These are phyloP conservation scores for Calycina herbarum DNA, from an alignment of 2,329 filamentous ascomycete species.

Conservation along the genomic window DNA sequence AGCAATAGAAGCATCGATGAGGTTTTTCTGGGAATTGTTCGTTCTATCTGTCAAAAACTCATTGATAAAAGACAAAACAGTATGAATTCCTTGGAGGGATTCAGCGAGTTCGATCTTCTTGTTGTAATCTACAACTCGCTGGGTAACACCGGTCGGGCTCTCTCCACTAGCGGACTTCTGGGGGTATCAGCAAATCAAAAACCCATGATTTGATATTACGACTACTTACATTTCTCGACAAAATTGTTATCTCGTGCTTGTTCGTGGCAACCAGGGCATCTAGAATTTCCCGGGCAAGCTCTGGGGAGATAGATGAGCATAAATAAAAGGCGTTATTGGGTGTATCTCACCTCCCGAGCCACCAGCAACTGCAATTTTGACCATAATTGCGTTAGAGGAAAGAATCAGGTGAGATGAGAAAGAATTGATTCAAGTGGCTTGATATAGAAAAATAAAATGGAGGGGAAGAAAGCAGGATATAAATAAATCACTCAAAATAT, in stretches of 20 bases:
- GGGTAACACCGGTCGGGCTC: slow-evolving; percentile 39
- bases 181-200: too few relatives aligned
- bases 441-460: not conserved
- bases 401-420: too few relatives aligned
- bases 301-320: slow-evolving; percentile 35
- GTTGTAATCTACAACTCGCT: slow-evolving; percentile 47
- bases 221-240: slow-evolving; percentile 29
- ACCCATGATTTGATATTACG: too few relatives aligned
- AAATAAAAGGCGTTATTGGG: too few relatives aligned
- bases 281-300: slow-evolving; percentile 53
- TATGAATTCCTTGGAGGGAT: slow-evolving; percentile 49
- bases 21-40: slow-evolving; percentile 40
- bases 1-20: slow-evolving; percentile 43
- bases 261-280: slow-evolving; percentile 48
- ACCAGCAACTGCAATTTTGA: slow-evolving; percentile 47
- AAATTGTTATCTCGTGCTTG: slow-evolving; percentile 53
- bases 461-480: not conserved
- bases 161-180: not conserved
- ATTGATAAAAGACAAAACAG: slow-evolving; percentile 50
- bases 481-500: not conserved
- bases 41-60: slow-evolving; percentile 25
- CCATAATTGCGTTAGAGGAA: slow-evolving; percentile 38
- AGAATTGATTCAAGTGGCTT: too few relatives aligned
- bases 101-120: slow-evolving; percentile 41
- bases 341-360: slow-evolving; percentile 42